Evolutionary conservation across 2,329 filamentous ascomycete genomes (phyloP).

Genomic region (Ceratocystis lukuohia): DNA sequence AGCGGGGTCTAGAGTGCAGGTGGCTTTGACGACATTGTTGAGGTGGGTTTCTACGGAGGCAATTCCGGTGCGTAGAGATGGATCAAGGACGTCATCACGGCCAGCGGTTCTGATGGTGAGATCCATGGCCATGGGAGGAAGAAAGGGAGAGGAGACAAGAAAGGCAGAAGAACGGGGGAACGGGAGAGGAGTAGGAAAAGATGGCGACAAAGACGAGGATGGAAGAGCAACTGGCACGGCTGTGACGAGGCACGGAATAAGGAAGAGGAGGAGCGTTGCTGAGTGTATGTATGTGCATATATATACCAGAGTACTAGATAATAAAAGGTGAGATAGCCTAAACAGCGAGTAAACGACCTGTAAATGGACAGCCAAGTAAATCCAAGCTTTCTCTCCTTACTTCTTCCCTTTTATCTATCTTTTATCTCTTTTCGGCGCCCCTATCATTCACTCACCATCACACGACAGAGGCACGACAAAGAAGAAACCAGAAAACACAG

Average conservation of each 20-base stretch:
- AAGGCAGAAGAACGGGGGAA: background rate
- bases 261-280: no score
- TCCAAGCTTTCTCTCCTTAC: background rate
- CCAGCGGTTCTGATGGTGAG: conserved; percentile 3
- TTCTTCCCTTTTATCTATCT: no score
- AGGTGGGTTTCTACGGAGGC: conserved; percentile 12
- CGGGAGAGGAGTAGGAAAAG: no score
- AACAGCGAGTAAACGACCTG: background rate
- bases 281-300: no score
- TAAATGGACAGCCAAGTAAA: background rate
- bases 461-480: background rate
- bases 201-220: no score
- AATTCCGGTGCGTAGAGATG: conserved; percentile 14
- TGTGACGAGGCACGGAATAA: no score
- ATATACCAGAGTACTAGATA: background rate
- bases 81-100: conserved; percentile 12
- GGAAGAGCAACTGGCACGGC: no score
- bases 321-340: background rate
- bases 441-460: background rate
- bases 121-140: background rate
- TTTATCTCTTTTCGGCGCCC: no score
- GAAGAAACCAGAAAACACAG: background rate
- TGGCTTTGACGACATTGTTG: conserved; percentile 2
- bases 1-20: background rate
- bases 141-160: background rate